These are phyloP conservation scores for Ceratobasidium sp. DNA, from an alignment of 1,284 basidiomycete genomes.

Conservation along the genomic window DNA sequence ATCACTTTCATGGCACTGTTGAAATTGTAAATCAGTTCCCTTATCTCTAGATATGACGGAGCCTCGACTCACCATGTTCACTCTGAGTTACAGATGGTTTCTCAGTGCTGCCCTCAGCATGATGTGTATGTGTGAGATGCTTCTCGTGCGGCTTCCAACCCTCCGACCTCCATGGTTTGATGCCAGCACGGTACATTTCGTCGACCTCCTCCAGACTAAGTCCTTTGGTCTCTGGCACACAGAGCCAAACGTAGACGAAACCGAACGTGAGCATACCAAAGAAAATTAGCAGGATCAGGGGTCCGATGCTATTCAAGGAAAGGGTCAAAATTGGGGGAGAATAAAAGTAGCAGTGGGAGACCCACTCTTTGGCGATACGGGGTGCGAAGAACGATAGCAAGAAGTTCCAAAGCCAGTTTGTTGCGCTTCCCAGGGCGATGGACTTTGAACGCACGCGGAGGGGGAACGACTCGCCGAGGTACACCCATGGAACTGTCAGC, in stretches of 20 bases:
- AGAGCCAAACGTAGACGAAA: conserved; percentile 68
- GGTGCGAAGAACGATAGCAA: conserved; percentile 73
- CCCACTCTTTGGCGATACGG: conserved; percentile 61
- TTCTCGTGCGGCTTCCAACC: conserved; percentile 59
- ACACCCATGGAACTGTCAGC: conserved; percentile 61
- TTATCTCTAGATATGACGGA: neutral
- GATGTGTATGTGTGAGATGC: conserved; percentile 20
- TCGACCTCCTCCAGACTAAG: conserved; percentile 80
- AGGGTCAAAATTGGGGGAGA: conserved; percentile 25
- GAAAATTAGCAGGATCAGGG: conserved; percentile 76
- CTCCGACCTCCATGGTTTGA: conserved; percentile 69
- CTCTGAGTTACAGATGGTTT: conserved; percentile 16
- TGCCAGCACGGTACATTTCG: conserved; percentile 69
- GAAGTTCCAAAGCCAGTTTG: conserved; percentile 77
- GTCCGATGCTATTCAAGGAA: conserved; percentile 61
- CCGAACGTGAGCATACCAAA: conserved; percentile 77
- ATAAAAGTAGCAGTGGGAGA: conserved; percentile 23
- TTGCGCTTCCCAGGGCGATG: conserved; percentile 72
- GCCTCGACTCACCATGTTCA: conserved; percentile 15
- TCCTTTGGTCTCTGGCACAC: conserved; percentile 79
- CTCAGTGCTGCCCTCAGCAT: conserved; percentile 12
- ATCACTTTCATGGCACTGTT: no score
- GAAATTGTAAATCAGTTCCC: no score
- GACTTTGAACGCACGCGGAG: conserved; percentile 77
- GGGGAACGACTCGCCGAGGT: conserved; percentile 69